A percentile compares a stretch with the other conserved stretches of the same genome.
These are phyloP conservation scores for Apiotrichum akiyoshidainum DNA, from an alignment of 1,284 basidiomycete species.

Conservation along the genomic window DNA sequence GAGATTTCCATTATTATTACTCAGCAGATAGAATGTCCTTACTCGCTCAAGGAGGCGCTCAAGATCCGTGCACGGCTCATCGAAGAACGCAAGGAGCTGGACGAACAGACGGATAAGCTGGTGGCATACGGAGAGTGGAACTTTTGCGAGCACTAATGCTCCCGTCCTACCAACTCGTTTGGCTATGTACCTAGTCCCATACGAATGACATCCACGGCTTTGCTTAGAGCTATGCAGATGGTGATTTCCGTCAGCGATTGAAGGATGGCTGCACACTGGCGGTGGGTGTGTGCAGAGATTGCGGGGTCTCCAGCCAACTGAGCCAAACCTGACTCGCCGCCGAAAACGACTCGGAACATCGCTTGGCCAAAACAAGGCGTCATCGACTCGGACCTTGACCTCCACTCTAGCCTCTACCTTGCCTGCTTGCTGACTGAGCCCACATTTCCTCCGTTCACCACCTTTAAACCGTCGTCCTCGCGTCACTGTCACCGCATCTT, in stretches of 20 bases:
- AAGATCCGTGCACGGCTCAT: conserved; percentile 18
- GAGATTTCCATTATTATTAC: conserved; percentile 14
- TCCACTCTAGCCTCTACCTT: too few relatives aligned
- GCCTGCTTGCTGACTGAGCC: too few relatives aligned
- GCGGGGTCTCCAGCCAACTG: too few relatives aligned
- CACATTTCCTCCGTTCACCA: too few relatives aligned
- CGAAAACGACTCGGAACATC: too few relatives aligned
- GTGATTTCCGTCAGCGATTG: not conserved
- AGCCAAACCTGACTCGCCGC: too few relatives aligned
- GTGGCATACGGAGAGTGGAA: conserved; percentile 3
- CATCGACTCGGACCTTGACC: too few relatives aligned
- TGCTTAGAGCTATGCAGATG: not conserved
- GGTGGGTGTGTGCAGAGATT: too few relatives aligned
- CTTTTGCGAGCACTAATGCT: conserved; percentile 20
- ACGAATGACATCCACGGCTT: not conserved
- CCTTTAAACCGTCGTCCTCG: not conserved
- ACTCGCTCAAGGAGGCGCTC: conserved; percentile 8
- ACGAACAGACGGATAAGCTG: not conserved
- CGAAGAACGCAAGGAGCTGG: conserved; percentile 13
- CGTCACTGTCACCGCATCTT: too few relatives aligned
- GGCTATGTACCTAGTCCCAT: not conserved
- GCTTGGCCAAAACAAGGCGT: too few relatives aligned
- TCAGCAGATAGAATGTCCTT: conserved; percentile 12
- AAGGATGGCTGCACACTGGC: too few relatives aligned
- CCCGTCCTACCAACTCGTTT: too few relatives aligned